These are phyloP conservation scores for Staphylotrichum longicolle DNA, from an alignment of 495 filamentous ascomycete genomes.

Conservation along the genomic window DNA sequence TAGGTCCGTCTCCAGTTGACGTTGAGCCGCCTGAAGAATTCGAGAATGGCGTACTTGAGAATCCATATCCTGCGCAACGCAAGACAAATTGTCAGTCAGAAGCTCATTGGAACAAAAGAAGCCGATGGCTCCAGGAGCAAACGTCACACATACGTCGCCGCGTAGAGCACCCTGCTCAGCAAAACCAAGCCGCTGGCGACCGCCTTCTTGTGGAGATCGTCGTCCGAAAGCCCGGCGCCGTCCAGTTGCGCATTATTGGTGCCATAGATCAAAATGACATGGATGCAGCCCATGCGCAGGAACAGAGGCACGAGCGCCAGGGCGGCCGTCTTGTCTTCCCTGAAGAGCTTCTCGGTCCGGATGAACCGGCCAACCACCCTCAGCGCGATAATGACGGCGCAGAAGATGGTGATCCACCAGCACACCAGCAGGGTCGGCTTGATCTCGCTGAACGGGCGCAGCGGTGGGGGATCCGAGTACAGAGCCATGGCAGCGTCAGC, in stretches of 20 bases:
- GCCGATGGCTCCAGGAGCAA: neutral
- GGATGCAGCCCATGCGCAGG: slow-evolving; percentile 79
- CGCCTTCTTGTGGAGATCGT: slow-evolving; percentile 48
- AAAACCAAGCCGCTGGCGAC: slow-evolving; percentile 67
- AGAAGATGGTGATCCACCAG: slow-evolving; percentile 90
- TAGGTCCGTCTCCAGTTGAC: slow-evolving; percentile 69
- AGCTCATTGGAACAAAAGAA: neutral
- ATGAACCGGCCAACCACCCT: slow-evolving; percentile 76
- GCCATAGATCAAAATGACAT: slow-evolving; percentile 77
- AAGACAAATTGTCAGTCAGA: neutral
- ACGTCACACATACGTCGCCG: slow-evolving; percentile 58
- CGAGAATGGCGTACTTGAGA: slow-evolving; percentile 83
- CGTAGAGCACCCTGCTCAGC: slow-evolving; percentile 63
- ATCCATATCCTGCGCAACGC: slow-evolving; percentile 72
- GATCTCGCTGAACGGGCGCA: slow-evolving; percentile 54
- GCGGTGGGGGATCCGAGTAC: slow-evolving; percentile 59
- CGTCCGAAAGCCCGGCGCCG: slow-evolving; percentile 42
- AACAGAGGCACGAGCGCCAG: slow-evolving; percentile 75
- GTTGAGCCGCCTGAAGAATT: slow-evolving; percentile 83
- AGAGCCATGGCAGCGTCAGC: slow-evolving; percentile 45
- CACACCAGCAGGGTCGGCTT: slow-evolving; percentile 83
- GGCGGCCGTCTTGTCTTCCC: slow-evolving; percentile 84
- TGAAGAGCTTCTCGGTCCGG: slow-evolving; percentile 75
- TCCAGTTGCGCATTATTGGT: slow-evolving; percentile 74
- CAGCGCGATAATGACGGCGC: slow-evolving; percentile 73